A percentile compares a stretch with the other conserved stretches of the same genome.
Evolutionary conservation across 768 basidiomycete genomes (phyloP).

Genomic region (Holtermanniella nyarrowii): DNA sequence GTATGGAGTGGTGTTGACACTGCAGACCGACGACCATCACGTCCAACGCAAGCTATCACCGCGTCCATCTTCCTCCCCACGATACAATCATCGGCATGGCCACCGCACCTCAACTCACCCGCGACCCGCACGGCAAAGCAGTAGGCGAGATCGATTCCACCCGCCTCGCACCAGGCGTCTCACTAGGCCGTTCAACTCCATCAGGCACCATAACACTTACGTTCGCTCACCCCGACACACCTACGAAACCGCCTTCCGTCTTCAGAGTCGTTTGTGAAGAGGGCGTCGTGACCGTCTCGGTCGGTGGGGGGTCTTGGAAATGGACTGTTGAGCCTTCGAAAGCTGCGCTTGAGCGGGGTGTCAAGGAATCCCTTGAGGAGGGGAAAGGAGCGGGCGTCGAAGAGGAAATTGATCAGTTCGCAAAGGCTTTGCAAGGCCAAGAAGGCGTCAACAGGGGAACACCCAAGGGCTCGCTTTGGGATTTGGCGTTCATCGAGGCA

Average conservation of each 20-base stretch:
- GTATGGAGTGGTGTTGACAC: too few relatives aligned
- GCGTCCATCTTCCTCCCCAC: conserved; percentile 61
- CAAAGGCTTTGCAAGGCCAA: conserved; percentile 46
- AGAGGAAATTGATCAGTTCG: conserved; percentile 27
- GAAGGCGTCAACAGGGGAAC: conserved; percentile 43
- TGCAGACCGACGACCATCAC: conserved; percentile 51
- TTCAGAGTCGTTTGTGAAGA: conserved; percentile 24
- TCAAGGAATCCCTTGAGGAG: conserved; percentile 45
- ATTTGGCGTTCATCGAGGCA: conserved; percentile 72
- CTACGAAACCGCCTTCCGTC: conserved; percentile 6
- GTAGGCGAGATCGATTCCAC: background rate
- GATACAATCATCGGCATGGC: conserved; percentile 54
- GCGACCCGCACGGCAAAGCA: background rate
- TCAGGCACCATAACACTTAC: conserved; percentile 28
- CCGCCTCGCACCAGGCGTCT: background rate
- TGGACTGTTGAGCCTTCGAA: conserved; percentile 4
- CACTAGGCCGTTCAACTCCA: conserved; percentile 22
- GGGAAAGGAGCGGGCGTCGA: conserved; percentile 47
- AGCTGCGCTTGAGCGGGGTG: conserved; percentile 21
- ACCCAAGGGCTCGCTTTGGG: conserved; percentile 55
- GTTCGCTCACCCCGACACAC: conserved; percentile 22
- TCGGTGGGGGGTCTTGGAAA: conserved; percentile 8
- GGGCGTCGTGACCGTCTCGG: conserved; percentile 17
- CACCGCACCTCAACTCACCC: conserved; percentile 3
- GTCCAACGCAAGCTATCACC: conserved; percentile 58